These are phyloP conservation scores for Hepatocystis sp. DNA, from an alignment of 169 alveolate species.

Conservation along the genomic window DNA sequence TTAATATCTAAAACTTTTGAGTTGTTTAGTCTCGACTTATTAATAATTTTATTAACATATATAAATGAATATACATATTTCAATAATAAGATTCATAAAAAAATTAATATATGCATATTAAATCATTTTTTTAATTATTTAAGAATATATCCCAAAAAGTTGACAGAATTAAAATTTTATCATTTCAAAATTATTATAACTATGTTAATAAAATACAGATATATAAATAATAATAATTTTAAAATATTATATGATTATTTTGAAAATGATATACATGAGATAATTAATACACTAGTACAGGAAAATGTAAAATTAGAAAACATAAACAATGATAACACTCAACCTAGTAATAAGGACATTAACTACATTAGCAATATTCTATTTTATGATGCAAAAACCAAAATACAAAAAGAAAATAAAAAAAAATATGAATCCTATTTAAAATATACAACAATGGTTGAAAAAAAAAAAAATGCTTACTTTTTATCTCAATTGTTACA, in stretches of 20 bases:
- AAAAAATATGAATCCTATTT: slow-evolving; percentile 46
- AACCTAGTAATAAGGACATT: background rate
- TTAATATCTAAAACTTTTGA: slow-evolving; percentile 27
- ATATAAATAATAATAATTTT: slow-evolving; percentile 1
- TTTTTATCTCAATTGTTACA: slow-evolving; percentile 18
- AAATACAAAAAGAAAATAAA: slow-evolving; percentile 45
- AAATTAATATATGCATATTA: slow-evolving; percentile 23
- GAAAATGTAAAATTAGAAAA: too few relatives aligned
- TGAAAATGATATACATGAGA: slow-evolving; percentile 23
- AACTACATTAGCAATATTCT: slow-evolving; percentile 12
- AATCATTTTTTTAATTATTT: background rate
- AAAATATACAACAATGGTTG: slow-evolving; percentile 10
- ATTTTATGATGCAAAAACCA: slow-evolving; percentile 55
- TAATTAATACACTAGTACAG: background rate
- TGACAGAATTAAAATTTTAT: background rate
- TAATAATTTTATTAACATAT: slow-evolving; percentile 27
- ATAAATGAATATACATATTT: slow-evolving; percentile 46
- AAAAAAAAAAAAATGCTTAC: slow-evolving; percentile 23
- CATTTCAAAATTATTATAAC: slow-evolving; percentile 44
- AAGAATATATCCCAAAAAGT: background rate
- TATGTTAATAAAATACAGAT: slow-evolving; percentile 31
- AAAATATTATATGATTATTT: background rate
- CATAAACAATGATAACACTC: too few relatives aligned
- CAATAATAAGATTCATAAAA: slow-evolving; percentile 20
- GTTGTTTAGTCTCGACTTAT: slow-evolving; percentile 5